Base-by-base conservation (phyloP, 805 yeast genomes). In the Metschnikowia hibisci region DNA sequence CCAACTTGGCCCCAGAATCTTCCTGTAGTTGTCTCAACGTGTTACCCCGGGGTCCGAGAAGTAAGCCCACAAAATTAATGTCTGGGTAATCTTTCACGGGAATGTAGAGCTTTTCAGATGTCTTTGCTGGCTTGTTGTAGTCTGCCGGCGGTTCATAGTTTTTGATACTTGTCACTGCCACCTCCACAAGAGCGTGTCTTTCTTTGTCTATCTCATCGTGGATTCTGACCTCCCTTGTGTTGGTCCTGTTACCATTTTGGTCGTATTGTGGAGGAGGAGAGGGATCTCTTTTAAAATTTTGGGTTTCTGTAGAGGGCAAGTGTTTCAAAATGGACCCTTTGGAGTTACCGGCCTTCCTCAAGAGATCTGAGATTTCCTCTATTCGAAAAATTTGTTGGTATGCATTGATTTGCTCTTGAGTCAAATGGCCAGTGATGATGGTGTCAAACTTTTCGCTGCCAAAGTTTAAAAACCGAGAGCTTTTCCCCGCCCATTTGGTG, bases 211-310 rank as follows among this genome's bases (percentile, higher is more conserved):
- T 65, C 43, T 34, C 46, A 14, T 32, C 48, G 34, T 71, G 70
- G 41, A 77, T 75, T 40, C 72, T 69, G 47, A 79, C 78, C 40
- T 86, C 96, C 43, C 95, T 68, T 0, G 98, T 89, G 60, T 93
- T 93, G 8, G 79, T 80, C 56, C 98, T 81, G 58, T 80, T 82
- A 34, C 99, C 99, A 16, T 69, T 64, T 25, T 73, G 62, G 64
- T 93, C 98, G 63, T 93, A 93, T 44, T 77, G 78, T 1, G 99
- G 99, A 2, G 96, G 89, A 0, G 98, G 98, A 2, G 96, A 87
- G 0, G 90, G 88, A 2, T 95, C 87, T 47, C 79, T 52, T 39
- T 58, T 53, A 51, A 66, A 71, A 41, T 65, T 67, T 0, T 77
- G 73, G 16, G 44, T 43, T 13, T 56, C 48, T 6, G 61, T 60